A percentile compares a stretch with the other conserved stretches of the same genome.
Conservation (phyloP, 176 grass and related monocot species). For the Aegilops longissima region DNA sequence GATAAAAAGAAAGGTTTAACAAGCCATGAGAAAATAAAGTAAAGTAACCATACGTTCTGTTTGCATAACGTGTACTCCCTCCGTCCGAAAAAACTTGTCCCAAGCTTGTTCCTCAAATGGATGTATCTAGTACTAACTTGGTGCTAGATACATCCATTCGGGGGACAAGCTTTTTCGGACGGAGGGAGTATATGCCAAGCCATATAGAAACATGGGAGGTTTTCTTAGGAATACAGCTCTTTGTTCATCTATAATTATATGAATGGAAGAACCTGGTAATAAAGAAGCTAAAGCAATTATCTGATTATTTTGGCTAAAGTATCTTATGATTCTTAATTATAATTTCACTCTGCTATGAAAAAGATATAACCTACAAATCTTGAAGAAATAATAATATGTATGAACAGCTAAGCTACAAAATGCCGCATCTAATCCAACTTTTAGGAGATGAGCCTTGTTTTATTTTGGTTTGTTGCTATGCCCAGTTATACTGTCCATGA, state of each 20-base stretch:
- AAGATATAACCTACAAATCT: background rate
- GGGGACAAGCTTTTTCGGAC: too few species aligned
- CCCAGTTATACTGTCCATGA: background rate
- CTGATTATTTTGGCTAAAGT: background rate
- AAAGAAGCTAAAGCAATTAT: background rate
- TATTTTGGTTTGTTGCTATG: background rate
- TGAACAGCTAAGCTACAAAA: background rate
- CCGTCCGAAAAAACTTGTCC: too few species aligned
- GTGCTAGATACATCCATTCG: too few species aligned
- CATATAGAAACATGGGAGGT: background rate
- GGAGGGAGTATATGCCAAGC: background rate
- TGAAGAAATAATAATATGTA: background rate
- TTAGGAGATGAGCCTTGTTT: background rate
- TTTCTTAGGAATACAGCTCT: background rate
- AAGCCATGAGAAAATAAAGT: background rate
- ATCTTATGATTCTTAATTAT: slow-evolving; percentile 9
- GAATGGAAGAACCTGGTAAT: background rate
- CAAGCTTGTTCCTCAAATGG: too few species aligned
- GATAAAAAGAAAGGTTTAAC: too few species aligned
- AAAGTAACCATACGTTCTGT: background rate
- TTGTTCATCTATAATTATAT: background rate
- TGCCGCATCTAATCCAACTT: background rate
- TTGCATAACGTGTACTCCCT: background rate
- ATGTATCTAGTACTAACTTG: too few species aligned
- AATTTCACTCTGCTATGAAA: background rate